These are phyloP conservation scores for Arthrobotrys entomopaga DNA, from an alignment of 2,329 filamentous ascomycete species.

Conservation along the genomic window DNA sequence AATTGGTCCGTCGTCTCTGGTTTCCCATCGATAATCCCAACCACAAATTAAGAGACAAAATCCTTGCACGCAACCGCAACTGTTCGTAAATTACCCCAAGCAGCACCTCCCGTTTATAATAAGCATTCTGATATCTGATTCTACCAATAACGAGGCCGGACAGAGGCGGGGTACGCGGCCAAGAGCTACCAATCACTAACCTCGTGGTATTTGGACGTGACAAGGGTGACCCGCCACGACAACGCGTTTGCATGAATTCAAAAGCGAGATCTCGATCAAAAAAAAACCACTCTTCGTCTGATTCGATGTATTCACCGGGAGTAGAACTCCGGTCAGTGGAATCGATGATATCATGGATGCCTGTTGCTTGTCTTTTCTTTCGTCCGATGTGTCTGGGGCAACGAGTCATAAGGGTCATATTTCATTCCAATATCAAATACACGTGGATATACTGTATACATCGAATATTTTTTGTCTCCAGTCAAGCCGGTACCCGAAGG, in stretches of 20 bases:
- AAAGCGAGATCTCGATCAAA: neutral
- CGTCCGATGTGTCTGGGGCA: no score
- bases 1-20: conserved; percentile 17
- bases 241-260: conserved; percentile 16
- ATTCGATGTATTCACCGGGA: no score
- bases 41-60: conserved; percentile 6
- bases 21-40: conserved; percentile 35
- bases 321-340: no score
- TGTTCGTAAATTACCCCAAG: neutral
- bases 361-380: no score
- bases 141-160: conserved; percentile 34
- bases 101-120: conserved; percentile 19
- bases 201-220: conserved; percentile 31
- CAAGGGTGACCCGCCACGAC: conserved; percentile 3
- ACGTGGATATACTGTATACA: no score
- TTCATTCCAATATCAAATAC: no score
- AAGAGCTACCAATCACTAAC: conserved; percentile 34
- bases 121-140: conserved; percentile 43
- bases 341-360: neutral
- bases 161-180: conserved; percentile 31
- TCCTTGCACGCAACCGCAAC: no score
- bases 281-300: neutral
- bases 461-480: no score
- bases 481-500: no score
- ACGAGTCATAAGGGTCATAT: no score